A percentile compares a stretch with the other conserved stretches of the same genome.
phyloP scores from a whole-genome alignment of 768 basidiomycete species.

The Amanita rimosa region DNA sequence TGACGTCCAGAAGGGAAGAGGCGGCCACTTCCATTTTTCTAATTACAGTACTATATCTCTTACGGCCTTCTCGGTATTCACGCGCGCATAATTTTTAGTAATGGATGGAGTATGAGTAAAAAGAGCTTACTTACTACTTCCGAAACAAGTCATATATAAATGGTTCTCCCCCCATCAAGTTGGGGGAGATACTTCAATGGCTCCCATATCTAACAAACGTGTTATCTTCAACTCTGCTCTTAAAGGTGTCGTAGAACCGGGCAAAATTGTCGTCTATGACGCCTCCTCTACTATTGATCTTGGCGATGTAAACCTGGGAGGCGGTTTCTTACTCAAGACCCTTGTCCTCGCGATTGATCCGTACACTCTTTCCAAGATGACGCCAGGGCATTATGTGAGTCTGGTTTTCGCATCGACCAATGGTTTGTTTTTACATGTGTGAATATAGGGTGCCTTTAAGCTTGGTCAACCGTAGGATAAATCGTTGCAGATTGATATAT shows the following conservation, averaged over 20 bases:
- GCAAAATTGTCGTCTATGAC: slow-evolving; percentile 35
- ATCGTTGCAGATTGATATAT: background rate
- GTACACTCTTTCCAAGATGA: slow-evolving; percentile 29
- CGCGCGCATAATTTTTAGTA: no score
- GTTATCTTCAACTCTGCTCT: background rate
- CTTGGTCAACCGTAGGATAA: slow-evolving; percentile 25
- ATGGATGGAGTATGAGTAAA: no score
- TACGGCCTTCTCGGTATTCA: no score
- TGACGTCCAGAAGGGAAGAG: no score
- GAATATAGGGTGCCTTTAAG: slow-evolving; percentile 14
- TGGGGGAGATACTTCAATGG: no score
- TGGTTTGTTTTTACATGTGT: background rate
- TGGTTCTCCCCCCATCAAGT: no score
- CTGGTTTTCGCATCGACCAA: no score
- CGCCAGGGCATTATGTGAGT: slow-evolving; percentile 10
- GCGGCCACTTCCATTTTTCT: no score
- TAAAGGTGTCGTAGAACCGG: slow-evolving; percentile 29
- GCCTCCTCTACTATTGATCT: slow-evolving; percentile 35
- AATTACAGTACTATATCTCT: no score
- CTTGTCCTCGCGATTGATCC: slow-evolving; percentile 34
- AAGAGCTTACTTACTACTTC: no score
- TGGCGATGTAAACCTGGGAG: slow-evolving; percentile 31
- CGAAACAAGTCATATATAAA: no score
- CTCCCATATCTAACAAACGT: slow-evolving; percentile 1
- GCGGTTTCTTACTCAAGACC: slow-evolving; percentile 38